Percentiles rank a stretch among this genome's conserved stretches.
phyloP scores from a whole-genome alignment of 768 basidiomycete genomes.

The Porpolomopsis calyptriformis region DNA sequence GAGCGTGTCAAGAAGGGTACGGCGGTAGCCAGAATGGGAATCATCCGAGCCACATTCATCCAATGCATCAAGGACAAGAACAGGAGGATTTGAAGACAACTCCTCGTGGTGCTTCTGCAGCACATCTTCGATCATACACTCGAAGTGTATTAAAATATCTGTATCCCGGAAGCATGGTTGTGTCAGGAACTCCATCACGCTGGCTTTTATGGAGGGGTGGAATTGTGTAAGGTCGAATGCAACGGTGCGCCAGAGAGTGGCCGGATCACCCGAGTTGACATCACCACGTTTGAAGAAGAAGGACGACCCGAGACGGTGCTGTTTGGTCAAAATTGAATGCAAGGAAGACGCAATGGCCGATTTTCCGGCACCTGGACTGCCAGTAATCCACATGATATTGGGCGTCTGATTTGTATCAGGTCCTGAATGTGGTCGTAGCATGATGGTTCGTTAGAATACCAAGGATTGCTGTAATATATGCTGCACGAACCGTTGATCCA shows the following conservation, averaged over 20 bases:
- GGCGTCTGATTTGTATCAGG: neutral
- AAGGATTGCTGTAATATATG: too few species aligned
- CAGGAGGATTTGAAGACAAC: neutral
- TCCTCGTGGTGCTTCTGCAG: neutral
- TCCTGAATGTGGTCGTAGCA: neutral
- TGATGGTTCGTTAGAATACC: too few species aligned
- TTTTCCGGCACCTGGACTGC: slow-evolving; percentile 19
- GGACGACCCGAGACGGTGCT: slow-evolving; percentile 10
- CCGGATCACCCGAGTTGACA: slow-evolving; percentile 9
- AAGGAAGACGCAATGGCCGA: slow-evolving; percentile 15
- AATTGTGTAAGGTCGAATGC: slow-evolving; percentile 12
- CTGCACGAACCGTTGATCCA: neutral
- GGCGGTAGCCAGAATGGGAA: neutral
- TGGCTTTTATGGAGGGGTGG: neutral
- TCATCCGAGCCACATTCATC: slow-evolving; percentile 8
- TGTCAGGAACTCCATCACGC: neutral
- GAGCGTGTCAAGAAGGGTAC: slow-evolving; percentile 1
- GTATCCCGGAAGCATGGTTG: neutral
- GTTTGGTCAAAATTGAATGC: slow-evolving; percentile 5
- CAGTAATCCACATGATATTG: slow-evolving; percentile 21
- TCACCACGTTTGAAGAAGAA: slow-evolving; percentile 11
- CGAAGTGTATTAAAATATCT: slow-evolving; percentile 1
- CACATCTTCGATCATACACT: neutral
- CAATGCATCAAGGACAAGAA: slow-evolving; percentile 8
- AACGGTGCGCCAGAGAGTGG: slow-evolving; percentile 13